Base-by-base conservation (phyloP, 768 basidiomycete genomes). In the Cystobasidium ongulense region DNA sequence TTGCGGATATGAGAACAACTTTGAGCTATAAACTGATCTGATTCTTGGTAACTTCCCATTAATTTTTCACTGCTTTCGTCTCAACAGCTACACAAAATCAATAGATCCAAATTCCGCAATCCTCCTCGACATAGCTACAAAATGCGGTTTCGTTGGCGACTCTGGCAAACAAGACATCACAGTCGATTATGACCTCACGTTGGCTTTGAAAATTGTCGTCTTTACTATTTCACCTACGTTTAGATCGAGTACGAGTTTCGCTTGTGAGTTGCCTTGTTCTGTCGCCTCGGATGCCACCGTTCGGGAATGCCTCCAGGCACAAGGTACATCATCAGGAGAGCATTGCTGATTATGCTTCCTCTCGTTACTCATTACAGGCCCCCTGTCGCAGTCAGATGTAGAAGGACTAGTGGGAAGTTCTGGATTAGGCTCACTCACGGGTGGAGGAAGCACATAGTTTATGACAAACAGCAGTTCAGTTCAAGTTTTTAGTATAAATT, bases 81-180 rank as follows among this genome's bases (percentile, higher is more conserved):
- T 67, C n/a, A 4, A 13, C 33, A 74, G 63, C 27, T 66, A 66
- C 38, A 64, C 43, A 15, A 50, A 43, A 21, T 61, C 73, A 7
- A 63, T 75, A 76, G 78, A 79, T 65, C 63, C 74, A 13, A 63
- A 76, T 74, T 52, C 74, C 43, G 54, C 63, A 8, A 76, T 79
- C 25, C 36, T 78, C 27, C 63, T 38, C 13, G 78, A 78, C 72
- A 77, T 79, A 18, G 76, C 75, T 36, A 70, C 29, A 11, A 76
- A 76, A 59, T 79, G 78, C 38, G 77, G 78, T n/a, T 78, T 79
- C 74, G 52, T 75, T 13, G 76, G 77, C 13, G 11, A 61, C 27
- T 0, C 35, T 0, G 36, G 63, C 0, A 13, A 38, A 54, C 25
- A 39, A 31, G 59, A 63, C 33, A 61, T 74, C n/a, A 76, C 74